A percentile compares a stretch with the other conserved stretches of the same genome.
Evolutionary conservation across 768 basidiomycete genomes (phyloP).

Genomic region (Flagelloscypha sp.): DNA sequence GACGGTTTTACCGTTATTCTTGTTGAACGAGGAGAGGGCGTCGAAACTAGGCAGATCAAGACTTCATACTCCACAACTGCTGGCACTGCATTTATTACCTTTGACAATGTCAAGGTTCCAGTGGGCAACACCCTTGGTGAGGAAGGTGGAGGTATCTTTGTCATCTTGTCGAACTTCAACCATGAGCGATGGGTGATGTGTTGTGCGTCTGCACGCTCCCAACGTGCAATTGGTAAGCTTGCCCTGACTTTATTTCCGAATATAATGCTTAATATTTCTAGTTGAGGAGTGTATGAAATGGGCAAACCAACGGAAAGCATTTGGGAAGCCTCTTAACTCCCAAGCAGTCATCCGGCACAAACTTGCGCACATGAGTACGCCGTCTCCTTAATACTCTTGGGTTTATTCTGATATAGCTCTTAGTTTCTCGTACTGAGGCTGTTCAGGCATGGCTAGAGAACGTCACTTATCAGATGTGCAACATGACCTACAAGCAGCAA

Average conservation of each 20-base stretch:
- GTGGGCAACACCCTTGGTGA: constrained; percentile 77
- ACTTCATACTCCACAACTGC: constrained; percentile 75
- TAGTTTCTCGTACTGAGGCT: constrained; percentile 30
- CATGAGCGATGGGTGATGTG: constrained; percentile 93
- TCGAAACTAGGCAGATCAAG: constrained; percentile 82
- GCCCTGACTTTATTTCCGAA: neutral
- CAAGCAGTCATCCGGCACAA: constrained; percentile 86
- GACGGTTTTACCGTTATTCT: constrained; percentile 79
- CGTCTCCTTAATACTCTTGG: constrained; percentile 24
- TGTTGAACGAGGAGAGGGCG: constrained; percentile 72
- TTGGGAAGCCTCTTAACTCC: constrained; percentile 78
- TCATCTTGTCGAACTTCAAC: constrained; percentile 76
- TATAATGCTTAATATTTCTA: neutral
- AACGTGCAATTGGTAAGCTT: constrained; percentile 39
- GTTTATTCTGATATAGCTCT: neutral
- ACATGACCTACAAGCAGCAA: constrained; percentile 79
- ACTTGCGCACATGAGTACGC: constrained; percentile 83
- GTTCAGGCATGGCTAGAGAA: constrained; percentile 79
- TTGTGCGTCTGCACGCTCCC: constrained; percentile 62
- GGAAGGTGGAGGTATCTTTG: constrained; percentile 59
- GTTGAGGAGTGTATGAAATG: constrained; percentile 58
- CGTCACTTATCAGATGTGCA: constrained; percentile 81
- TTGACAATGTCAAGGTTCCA: constrained; percentile 79
- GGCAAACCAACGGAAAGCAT: constrained; percentile 83
- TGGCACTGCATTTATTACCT: constrained; percentile 71